Evolutionary conservation across 345 rosid genomes (phyloP).

Genomic region (Gynandropsis gynandra): DNA sequence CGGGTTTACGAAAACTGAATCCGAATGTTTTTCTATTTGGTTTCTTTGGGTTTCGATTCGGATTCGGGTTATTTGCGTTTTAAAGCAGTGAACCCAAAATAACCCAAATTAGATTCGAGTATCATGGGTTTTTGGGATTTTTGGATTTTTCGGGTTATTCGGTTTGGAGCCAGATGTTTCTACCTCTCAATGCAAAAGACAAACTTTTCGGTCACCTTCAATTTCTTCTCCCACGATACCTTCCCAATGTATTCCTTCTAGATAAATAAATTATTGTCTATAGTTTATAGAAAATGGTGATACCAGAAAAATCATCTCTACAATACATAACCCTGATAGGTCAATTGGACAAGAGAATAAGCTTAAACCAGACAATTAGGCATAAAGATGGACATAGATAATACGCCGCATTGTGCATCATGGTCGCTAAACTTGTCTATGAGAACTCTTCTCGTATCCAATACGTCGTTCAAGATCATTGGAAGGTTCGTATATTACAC

Average conservation of each 20-base stretch:
- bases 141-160: no score
- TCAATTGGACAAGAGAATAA: slow-evolving; percentile 37
- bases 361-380: slow-evolving; percentile 35
- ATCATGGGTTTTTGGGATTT: no score
- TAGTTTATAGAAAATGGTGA: slow-evolving; percentile 19
- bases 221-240: slow-evolving; percentile 40
- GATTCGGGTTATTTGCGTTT: no score
- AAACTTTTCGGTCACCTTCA: no score
- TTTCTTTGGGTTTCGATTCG: no score
- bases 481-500: slow-evolving; percentile 49
- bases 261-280: slow-evolving; percentile 3
- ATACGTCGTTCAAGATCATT: slow-evolving; percentile 31
- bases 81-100: no score
- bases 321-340: slow-evolving; percentile 40
- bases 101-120: no score
- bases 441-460: slow-evolving; percentile 50
- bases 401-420: slow-evolving; percentile 43
- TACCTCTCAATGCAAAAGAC: no score
- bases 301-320: slow-evolving; percentile 37
- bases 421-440: slow-evolving; percentile 61
- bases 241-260: slow-evolving; percentile 23
- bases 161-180: no score
- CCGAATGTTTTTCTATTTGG: no score
- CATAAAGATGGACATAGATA: slow-evolving; percentile 36
- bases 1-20: no score